Percentiles rank a stretch among this genome's conserved stretches.
Conservation (phyloP, 768 basidiomycete species). For the Auriscalpium microsporum region DNA sequence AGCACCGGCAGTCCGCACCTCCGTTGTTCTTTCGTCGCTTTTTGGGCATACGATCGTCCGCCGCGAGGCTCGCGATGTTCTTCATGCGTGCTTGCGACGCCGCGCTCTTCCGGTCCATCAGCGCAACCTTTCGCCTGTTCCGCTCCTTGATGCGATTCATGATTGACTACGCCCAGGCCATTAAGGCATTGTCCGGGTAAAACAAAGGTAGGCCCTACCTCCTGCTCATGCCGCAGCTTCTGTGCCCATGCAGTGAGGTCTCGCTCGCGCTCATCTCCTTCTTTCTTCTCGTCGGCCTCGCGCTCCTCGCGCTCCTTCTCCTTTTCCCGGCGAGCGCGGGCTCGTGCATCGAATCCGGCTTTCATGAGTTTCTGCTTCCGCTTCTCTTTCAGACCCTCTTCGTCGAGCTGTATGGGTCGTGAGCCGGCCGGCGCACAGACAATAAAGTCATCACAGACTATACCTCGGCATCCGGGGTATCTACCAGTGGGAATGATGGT, state of each 20-base stretch:
- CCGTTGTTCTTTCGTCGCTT: conserved; percentile 79
- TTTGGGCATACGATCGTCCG: conserved; percentile 74
- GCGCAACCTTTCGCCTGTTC: conserved; percentile 65
- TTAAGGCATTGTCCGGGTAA: neutral
- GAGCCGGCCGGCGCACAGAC: neutral
- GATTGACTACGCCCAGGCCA: conserved; percentile 39
- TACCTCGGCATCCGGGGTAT: conserved; percentile 84
- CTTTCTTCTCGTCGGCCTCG: conserved; percentile 49
- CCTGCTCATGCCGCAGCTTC: conserved; percentile 70
- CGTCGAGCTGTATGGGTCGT: conserved; percentile 51
- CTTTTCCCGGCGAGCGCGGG: conserved; percentile 78
- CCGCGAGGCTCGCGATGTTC: conserved; percentile 84
- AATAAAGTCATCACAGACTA: conserved; percentile 14
- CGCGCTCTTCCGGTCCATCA: conserved; percentile 85
- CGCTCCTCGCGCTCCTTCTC: conserved; percentile 71
- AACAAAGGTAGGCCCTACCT: conserved; percentile 37
- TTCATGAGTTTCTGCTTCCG: conserved; percentile 88
- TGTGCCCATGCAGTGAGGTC: conserved; percentile 70
- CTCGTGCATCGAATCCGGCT: conserved; percentile 87
- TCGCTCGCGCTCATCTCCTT: conserved; percentile 66
- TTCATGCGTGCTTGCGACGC: conserved; percentile 96
- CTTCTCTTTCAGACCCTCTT: conserved; percentile 91
- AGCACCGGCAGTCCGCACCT: conserved; percentile 36
- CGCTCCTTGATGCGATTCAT: conserved; percentile 85
- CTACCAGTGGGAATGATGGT: conserved; percentile 80